Evolutionary conservation across 352 stramenopile species (phyloP), one percentile per base, ranked within the genome.

Genomic region (Pythium insidiosum): DNA sequence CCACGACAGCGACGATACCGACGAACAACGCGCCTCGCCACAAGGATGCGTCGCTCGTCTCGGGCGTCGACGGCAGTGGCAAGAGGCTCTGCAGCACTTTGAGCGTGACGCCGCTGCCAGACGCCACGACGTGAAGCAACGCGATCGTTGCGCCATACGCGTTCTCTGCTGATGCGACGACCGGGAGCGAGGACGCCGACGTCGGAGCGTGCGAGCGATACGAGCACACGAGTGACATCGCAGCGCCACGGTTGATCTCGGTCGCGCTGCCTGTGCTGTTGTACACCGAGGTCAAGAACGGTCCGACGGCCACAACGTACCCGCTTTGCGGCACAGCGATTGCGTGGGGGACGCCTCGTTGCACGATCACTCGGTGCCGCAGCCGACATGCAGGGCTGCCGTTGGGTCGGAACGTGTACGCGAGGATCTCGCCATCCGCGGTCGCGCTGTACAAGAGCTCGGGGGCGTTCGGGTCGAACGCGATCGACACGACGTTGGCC

Each of bases 371-470:
- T 33, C 28, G 28, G 9, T 15, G 28, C n/a, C n/a, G n/a, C n/a
- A n/a, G n/a, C n/a, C n/a, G n/a, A n/a, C n/a, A n/a, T n/a, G n/a
- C n/a, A n/a, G n/a, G n/a, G n/a, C n/a, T n/a, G n/a, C n/a, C 6
- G 38, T 25, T 48, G 1, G 26, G 19, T 11, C 9, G 5, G 0
- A 70, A 43, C 6, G 29, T 20, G 28, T 73, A 82, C 13, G 56
- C 50, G 5, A 86, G 53, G 11, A 86, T 25, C 23, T 82, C 66
- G 9, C 73, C 70, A n/a, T 51, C 26, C 0, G 51, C 28, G 0
- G 73, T 84, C 0, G 70, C 70, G 12, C 42, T 47, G 31, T 76
- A 86, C 15, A 86, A 22, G n/a, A 84, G 38, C 1, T 80, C 66
- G 0, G 43, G 42, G 5, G 69, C 46, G 6, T 53, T 26, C 0